A percentile compares a stretch with the other conserved stretches of the same genome.
These are phyloP conservation scores for Dalbergia cochinchinensis DNA, from an alignment of 306 rosid genomes.

Conservation along the genomic window DNA sequence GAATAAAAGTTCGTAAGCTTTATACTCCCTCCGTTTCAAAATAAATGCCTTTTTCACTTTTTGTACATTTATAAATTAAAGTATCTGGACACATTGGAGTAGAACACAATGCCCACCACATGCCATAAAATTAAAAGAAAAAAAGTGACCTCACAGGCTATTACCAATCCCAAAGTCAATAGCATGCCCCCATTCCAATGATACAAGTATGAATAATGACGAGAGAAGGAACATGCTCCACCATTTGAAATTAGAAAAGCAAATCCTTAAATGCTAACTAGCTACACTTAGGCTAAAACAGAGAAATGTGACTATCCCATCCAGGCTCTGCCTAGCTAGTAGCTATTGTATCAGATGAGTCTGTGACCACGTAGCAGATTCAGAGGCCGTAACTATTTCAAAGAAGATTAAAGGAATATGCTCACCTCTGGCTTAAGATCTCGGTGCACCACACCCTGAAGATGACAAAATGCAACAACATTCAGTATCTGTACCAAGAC, in stretches of 20 bases:
- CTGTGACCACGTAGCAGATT: conserved; percentile 23
- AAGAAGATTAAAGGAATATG: conserved; percentile 33
- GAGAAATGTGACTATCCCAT: conserved; percentile 15
- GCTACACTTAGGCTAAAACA: conserved; percentile 1
- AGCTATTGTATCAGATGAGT: conserved; percentile 15
- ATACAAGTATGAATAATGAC: conserved; percentile 17
- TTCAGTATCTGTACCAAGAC: conserved; percentile 96
- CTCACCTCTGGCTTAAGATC: conserved; percentile 99
- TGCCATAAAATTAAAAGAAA: background rate
- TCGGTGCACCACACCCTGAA: conserved; percentile 99
- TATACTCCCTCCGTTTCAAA: background rate
- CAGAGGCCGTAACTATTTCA: conserved; percentile 33
- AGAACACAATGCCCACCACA: conserved; percentile 2
- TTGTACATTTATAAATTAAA: too few relatives aligned
- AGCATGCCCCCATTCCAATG: conserved; percentile 8
- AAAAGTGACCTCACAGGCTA: conserved; percentile 18
- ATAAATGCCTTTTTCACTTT: too few relatives aligned
- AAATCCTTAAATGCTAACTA: conserved; percentile 9
- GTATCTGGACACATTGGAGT: too few relatives aligned
- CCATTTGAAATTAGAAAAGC: conserved; percentile 6
- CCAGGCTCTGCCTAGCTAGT: conserved; percentile 24
- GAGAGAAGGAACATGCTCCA: conserved; percentile 1
- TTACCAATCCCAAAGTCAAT: conserved; percentile 23
- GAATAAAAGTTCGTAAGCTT: conserved; percentile 32
- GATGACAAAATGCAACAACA: conserved; percentile 97